Base-by-base conservation (phyloP, 2,329 filamentous ascomycete genomes). In the Aaosphaeria pasadenensis region DNA sequence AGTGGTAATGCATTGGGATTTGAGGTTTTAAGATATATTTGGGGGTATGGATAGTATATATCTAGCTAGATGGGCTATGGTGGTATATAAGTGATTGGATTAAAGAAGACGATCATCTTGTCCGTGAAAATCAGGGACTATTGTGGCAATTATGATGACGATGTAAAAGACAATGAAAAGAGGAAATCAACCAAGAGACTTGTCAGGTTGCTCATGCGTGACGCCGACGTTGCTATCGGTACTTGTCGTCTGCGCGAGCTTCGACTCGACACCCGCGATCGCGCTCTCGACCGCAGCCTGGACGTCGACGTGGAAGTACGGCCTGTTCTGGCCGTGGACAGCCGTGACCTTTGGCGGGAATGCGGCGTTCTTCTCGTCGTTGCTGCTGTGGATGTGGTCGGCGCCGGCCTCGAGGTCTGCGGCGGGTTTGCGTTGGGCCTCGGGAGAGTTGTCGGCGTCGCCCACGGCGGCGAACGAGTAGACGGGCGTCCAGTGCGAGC, bases 261-360 rank as follows among this genome's bases (percentile, higher is more conserved):
- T 60, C 30, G 42, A 49, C 70, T 89, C 82, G 0, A 89, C 81
- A 57, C 95, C 95, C 30, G 86, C 83, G 59, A 96, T 83, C 3
- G 91, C 92, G 59, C 86, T 90, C 70, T 96, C 89, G 58, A 97
- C 72, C 5, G 94, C 94, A 62, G 86, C 91, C 4, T 89, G 94
- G 44, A 97, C 73, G 68, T 97, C 94, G 45, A 96, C 83, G 66
- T 99, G 94, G 81, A 99, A 97, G 57, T 96, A 81, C 4, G 94
- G 92, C 58, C 89, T 77, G 70, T 95, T 94, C 53, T 95, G 74
- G n/a, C 92, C 89, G 56, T 91, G 87, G 11, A 97, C 85, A 4
- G 89, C 80, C 1, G 87, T 85, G 30, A 82, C 71, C 57, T 69
- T 76, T 11, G 72, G 50, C 54, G 66, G 30, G 11, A 58, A 46